phyloP scores from a whole-genome alignment of 345 rosid species.

The Lepidium didymum region DNA sequence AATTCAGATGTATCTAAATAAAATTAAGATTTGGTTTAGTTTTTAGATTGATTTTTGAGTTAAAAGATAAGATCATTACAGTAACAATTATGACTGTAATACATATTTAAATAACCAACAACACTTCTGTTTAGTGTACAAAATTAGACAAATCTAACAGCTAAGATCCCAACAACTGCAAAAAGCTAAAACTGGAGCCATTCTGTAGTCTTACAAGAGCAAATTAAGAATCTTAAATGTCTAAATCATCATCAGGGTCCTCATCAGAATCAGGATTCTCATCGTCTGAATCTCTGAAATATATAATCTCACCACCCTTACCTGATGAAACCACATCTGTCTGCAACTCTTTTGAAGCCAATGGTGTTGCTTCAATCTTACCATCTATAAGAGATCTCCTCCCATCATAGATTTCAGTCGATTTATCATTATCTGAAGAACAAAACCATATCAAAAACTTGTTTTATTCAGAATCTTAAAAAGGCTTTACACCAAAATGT shows the following conservation, averaged over 20 bases:
- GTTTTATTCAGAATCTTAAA: background rate
- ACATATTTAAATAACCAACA: background rate
- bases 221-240: slow-evolving; percentile 37
- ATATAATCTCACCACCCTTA: slow-evolving; percentile 64
- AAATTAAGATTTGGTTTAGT: background rate
- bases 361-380: slow-evolving; percentile 29
- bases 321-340: slow-evolving; percentile 30
- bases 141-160: background rate
- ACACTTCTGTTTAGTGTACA: background rate
- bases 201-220: background rate
- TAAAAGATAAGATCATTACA: background rate
- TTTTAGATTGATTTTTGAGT: background rate
- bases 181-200: background rate
- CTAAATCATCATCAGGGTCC: slow-evolving; percentile 95
- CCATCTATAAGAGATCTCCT: slow-evolving; percentile 45
- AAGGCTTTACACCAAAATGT: background rate
- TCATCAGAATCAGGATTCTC: slow-evolving; percentile 95
- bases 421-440: slow-evolving; percentile 58
- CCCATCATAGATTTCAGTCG: slow-evolving; percentile 76
- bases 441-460: background rate
- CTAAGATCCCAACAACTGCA: background rate
- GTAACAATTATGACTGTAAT: background rate
- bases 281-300: slow-evolving; percentile 91
- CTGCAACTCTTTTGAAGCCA: slow-evolving; percentile 24
- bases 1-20: background rate